These are phyloP conservation scores for Mycena sp. DNA, from an alignment of 1,284 basidiomycete species.

Conservation along the genomic window DNA sequence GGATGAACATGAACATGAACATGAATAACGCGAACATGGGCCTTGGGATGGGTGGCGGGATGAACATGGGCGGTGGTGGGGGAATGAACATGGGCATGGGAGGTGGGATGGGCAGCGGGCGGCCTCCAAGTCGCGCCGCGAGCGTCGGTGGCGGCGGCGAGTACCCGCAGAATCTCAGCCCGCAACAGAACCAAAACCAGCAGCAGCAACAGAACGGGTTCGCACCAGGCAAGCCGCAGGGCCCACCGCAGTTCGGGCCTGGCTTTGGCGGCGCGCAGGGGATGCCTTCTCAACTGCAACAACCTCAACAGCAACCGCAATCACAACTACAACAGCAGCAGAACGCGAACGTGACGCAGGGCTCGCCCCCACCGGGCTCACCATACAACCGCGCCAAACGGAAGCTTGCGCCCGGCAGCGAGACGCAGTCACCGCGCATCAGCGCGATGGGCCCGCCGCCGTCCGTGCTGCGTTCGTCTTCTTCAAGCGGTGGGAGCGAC, in stretches of 20 bases:
- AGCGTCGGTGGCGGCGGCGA: constrained; percentile 5
- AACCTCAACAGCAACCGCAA: background rate
- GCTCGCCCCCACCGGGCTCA: constrained; percentile 12
- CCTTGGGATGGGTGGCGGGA: background rate
- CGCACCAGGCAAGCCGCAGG: constrained; percentile 4
- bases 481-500: no score
- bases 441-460: constrained; percentile 27
- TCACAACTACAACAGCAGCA: no score
- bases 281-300: constrained; percentile 20
- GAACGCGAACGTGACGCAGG: constrained; percentile 10
- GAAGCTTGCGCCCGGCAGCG: constrained; percentile 13
- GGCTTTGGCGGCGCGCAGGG: constrained; percentile 8
- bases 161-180: no score
- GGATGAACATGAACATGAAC: constrained; percentile 19
- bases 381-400: constrained; percentile 21
- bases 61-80: background rate
- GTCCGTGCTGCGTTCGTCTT: constrained; percentile 11
- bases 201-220: constrained; percentile 23
- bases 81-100: constrained; percentile 20
- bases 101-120: no score
- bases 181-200: background rate
- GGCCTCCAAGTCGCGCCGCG: constrained; percentile 20
- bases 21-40: constrained; percentile 11
- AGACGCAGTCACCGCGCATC: constrained; percentile 19
- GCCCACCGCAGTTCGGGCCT: constrained; percentile 24